phyloP scores from a whole-genome alignment of 1,284 basidiomycete genomes.

The Moniliophthora roreri region DNA sequence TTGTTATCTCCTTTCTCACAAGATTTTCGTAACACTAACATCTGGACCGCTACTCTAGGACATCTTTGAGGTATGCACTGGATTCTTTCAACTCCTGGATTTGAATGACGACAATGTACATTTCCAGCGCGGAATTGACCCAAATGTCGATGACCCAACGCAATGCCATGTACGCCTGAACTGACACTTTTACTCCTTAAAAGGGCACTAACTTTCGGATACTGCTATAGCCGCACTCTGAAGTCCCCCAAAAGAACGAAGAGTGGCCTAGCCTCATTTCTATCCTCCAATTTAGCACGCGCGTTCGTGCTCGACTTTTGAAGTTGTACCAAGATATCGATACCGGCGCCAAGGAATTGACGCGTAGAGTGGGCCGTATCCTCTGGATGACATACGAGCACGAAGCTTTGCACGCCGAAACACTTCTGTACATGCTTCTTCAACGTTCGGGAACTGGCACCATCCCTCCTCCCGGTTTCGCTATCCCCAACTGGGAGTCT shows the following conservation, averaged over 20 bases:
- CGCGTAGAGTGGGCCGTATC: constrained; percentile 72
- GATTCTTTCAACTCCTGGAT: neutral
- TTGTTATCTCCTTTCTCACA: neutral
- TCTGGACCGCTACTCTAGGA: constrained; percentile 37
- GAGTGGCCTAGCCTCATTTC: constrained; percentile 84
- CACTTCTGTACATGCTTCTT: constrained; percentile 91
- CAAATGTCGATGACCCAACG: constrained; percentile 86
- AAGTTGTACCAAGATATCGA: constrained; percentile 75
- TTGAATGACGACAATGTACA: constrained; percentile 20
- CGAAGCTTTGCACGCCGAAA: constrained; percentile 87
- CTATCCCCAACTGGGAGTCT: constrained; percentile 73
- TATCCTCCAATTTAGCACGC: constrained; percentile 79
- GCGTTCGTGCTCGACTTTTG: constrained; percentile 72
- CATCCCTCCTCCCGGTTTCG: constrained; percentile 76
- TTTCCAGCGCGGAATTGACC: constrained; percentile 89
- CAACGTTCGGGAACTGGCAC: constrained; percentile 80
- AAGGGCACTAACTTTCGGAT: constrained; percentile 4
- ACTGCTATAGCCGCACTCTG: constrained; percentile 73
- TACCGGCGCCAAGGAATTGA: constrained; percentile 55
- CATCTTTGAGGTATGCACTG: constrained; percentile 73
- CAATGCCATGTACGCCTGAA: constrained; percentile 69
- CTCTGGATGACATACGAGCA: constrained; percentile 91
- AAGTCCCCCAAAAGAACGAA: constrained; percentile 77
- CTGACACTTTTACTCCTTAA: neutral
- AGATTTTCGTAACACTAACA: constrained; percentile 3